Base-by-base conservation (phyloP, 352 stramenopile genomes). In the Saprolegnia diclina region DNA sequence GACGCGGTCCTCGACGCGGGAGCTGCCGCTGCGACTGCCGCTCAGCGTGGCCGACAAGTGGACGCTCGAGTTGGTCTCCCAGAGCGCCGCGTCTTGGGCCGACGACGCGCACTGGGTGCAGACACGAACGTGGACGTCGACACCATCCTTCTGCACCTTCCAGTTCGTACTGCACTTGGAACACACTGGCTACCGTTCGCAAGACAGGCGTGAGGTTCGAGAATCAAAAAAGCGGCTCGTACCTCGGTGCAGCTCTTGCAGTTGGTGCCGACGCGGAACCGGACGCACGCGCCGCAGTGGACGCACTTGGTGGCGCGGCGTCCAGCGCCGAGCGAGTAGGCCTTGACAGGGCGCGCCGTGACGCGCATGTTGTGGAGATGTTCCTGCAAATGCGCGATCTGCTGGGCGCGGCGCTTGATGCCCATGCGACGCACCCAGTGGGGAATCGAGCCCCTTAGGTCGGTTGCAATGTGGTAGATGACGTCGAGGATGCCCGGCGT, bases 401-500 rank as follows among this genome's bases (percentile, higher is more conserved):
- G 35, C 7, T 53, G 16, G 9, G 45, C 45, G 7, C 21, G 45
- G 6, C 35, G 22, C 38, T 67, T 53, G n/a, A 67, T 63, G 16
- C 24, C 19, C 19, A 54, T 21, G 10, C 50, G 45, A 16, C 61
- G 50, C 11, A 67, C 19, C 45, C 45, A 67, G n/a, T 56, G 48
- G 11, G 61, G 61, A 10, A 67, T 35, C 16, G 19, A 56, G 16
- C 61, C 61, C 32, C 61, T 67, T 37, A 67, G 3, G 61, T 67
- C 61, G 18, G 45, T 29, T 42, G 61, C 45, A 26, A 57, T 42
- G 50, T 67, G 61, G 40, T 18, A n/a, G 1, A 56, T 35, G 19
- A 67, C 61, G 29, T 67, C 61, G 29, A 67, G 61, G 9, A 67
- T 40, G 35, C 61, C 61, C 9, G 61, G 45, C 9, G 26, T 57